Evolutionary conservation across 148 eudicot species (phyloP), one percentile per base, ranked within the genome.

Genomic region (Rhododendron molle): DNA sequence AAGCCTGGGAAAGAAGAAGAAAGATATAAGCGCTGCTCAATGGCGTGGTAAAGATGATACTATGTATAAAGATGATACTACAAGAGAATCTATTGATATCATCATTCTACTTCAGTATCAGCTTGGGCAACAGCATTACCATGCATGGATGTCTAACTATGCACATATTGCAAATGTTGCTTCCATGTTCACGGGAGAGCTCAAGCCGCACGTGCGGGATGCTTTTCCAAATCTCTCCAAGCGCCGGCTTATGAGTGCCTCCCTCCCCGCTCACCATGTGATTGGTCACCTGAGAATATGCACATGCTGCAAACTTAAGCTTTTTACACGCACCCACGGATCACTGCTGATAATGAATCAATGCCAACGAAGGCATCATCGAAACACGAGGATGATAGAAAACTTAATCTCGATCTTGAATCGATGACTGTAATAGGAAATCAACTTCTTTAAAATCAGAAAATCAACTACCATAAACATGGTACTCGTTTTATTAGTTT

Each of bases 181-280:
- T 89, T 84, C 87, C 89, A 81, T 69, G 88, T 81, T 93, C 92
- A 82, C 88, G 92, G 74, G 95, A 91, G 36, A 96, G 90, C 88
- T 91, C 92, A 88, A 96, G 94, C 85, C 95, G 92, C 74, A 93
- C 93, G 83, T 95, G 95, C 14, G 97, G 97, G 73, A 95, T 83
- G 84, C 88, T 91, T 92, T 95, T 96, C 99, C 99, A 96, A 88
- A 97, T 96, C 90, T 96, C 97, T 78, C 99, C 99, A 38, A 96
- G 96, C 78, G 99, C 99, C 36, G 99, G 98, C 87, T 96, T 96
- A 32, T 86, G 74, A 40, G 76, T 82, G 84, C 99, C 98, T 62
- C 95, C 94, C 85, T 95, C 98, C 74, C 95, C 98, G 52, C 94
- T 90, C 87, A 96, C 99, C 97, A 93, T 95, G 90, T 96, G 99